Conservation (phyloP, 1,284 basidiomycete species). For the Athelia psychrophila region DNA sequence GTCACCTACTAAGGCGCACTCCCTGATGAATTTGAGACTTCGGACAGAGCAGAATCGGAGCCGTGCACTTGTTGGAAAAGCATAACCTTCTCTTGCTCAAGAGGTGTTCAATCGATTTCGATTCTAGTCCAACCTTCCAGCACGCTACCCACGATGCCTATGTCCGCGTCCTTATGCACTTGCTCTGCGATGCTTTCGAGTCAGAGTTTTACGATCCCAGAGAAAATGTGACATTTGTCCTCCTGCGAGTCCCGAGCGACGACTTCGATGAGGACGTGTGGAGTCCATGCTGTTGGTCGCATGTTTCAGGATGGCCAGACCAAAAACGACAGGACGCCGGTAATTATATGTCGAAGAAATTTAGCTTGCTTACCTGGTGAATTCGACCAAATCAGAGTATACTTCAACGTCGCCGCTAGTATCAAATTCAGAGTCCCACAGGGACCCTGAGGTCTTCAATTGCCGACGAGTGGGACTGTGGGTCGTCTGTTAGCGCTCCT, state of each 20-base stretch:
- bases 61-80: background rate
- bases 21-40: background rate
- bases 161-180: background rate
- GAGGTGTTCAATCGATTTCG: no score
- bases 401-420: background rate
- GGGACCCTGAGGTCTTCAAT: no score
- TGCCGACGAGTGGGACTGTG: no score
- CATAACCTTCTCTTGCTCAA: no score
- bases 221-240: background rate
- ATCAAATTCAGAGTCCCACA: background rate
- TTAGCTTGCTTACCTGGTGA: background rate
- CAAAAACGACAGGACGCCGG: background rate
- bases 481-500: no score
- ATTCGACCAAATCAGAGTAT: background rate
- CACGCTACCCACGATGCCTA: background rate
- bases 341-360: background rate
- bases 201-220: background rate
- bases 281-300: background rate
- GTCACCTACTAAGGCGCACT: background rate
- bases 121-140: no score
- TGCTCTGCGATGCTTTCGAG: background rate
- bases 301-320: background rate
- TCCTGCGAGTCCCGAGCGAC: background rate
- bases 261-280: background rate
- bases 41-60: background rate